phyloP scores from a whole-genome alignment of 1,284 basidiomycete genomes.

The Fomitopsis palustris region DNA sequence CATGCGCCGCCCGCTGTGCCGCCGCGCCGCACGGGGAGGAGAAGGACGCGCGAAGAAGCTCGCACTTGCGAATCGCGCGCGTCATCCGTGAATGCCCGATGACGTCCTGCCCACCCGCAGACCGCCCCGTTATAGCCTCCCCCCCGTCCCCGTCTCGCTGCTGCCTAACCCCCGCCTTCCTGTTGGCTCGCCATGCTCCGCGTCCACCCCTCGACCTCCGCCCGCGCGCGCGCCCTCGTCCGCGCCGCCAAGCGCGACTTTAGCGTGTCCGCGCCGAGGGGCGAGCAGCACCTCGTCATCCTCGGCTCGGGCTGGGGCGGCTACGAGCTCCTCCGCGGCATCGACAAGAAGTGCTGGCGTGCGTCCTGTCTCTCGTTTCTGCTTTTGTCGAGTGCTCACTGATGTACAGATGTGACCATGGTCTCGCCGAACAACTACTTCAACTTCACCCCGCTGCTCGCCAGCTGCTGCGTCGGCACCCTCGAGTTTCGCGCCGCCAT shows the following conservation, averaged over 20 bases:
- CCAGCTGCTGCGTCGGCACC: conserved; percentile 78
- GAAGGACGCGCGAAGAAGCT: too few relatives aligned
- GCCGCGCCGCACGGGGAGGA: too few relatives aligned
- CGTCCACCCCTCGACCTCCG: not conserved
- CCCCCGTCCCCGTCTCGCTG: not conserved
- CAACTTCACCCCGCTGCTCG: conserved; percentile 81
- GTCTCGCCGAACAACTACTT: conserved; percentile 78
- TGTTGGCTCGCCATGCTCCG: not conserved
- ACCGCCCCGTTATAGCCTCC: not conserved
- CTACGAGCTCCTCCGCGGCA: conserved; percentile 62
- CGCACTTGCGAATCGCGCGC: not conserved
- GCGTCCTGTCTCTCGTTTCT: conserved; percentile 19
- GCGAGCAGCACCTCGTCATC: conserved; percentile 70
- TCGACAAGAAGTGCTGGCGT: conserved; percentile 72
- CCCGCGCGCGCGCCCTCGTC: not conserved
- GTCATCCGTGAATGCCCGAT: conserved; percentile 7
- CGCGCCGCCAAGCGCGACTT: conserved; percentile 15
- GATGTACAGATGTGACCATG: conserved; percentile 57
- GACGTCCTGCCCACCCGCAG: not conserved
- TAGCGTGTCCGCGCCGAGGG: conserved; percentile 20
- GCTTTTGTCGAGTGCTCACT: conserved; percentile 7
- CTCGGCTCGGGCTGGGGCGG: conserved; percentile 87
- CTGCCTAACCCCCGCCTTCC: not conserved
- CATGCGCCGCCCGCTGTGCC: too few relatives aligned
- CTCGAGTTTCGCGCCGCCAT: conserved; percentile 79